These are phyloP conservation scores for Kwoniella pini DNA, from an alignment of 768 basidiomycete species.

Conservation along the genomic window DNA sequence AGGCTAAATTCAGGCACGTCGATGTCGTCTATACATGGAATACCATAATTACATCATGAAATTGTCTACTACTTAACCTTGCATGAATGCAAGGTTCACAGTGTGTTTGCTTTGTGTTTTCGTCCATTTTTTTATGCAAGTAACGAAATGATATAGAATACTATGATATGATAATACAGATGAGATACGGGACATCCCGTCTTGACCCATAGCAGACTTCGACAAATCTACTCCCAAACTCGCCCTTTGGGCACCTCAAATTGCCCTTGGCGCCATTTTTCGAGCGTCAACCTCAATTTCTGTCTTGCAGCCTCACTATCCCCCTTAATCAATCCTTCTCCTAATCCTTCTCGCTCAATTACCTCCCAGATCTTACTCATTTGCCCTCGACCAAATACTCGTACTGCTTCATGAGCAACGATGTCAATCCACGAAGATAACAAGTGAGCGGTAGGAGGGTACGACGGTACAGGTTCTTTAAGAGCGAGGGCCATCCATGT, in stretches of 20 bases:
- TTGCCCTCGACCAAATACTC: constrained; percentile 39
- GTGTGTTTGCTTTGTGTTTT: too few species aligned
- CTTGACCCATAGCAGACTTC: too few species aligned
- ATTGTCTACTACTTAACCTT: too few species aligned
- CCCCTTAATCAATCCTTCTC: constrained; percentile 30
- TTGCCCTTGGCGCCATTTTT: constrained; percentile 8
- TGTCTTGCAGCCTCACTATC: constrained; percentile 36
- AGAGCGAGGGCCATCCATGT: constrained; percentile 44
- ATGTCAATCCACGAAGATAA: constrained; percentile 40
- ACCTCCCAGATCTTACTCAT: constrained; percentile 44
- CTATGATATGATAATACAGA: too few species aligned
- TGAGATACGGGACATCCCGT: too few species aligned
- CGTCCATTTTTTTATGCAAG: too few species aligned
- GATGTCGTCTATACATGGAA: background rate
- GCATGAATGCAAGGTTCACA: too few species aligned
- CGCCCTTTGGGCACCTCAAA: constrained; percentile 8
- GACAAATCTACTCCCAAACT: constrained; percentile 10
- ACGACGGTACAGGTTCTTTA: constrained; percentile 24
- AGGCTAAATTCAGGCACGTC: background rate
- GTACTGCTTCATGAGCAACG: constrained; percentile 28
- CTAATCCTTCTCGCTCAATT: constrained; percentile 39
- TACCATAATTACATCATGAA: background rate
- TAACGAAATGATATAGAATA: too few species aligned
- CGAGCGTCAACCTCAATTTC: constrained; percentile 28
- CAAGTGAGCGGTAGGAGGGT: constrained; percentile 37